Base-by-base conservation (phyloP, 1,284 basidiomycete genomes). In the Moesziomyces globuligerus region DNA sequence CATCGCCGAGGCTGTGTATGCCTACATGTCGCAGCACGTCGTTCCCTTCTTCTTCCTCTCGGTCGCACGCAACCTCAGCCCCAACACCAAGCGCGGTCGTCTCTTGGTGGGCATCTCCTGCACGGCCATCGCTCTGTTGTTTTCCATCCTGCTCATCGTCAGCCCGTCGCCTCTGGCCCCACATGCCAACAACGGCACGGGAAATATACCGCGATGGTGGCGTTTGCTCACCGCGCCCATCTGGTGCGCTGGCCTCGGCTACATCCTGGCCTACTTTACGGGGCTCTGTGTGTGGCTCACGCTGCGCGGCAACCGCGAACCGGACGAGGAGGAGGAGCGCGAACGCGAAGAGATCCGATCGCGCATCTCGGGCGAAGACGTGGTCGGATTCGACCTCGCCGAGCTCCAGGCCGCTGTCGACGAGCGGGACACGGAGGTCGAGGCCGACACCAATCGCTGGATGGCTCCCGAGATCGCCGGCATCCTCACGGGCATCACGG, bases 201-300 rank as follows among this genome's bases (percentile, higher is more conserved):
- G 53, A 29, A 28, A 56, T 15, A 56, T 77, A 5, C 21, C 39
- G 11, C 51, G 75, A 32, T 75, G 72, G 75, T 75, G 62, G 58
- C 66, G 72, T 13, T 36, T 77, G 3, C 23, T 71, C 5, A 67
- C 66, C 4, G 55, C 57, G 15, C 75, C 75, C 26, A 46, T 77
- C 32, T 77, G 75, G 75, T 56, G 54, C 38, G 70, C 70, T 1
- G 73, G 72, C n/a, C 21, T 77, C 20, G 75, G 75, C 34, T 77
- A 72, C 50, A 53, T 65, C 15, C 49, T 77, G 3, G 75, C 75
- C 38, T 74, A 72, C 29, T 70, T 66, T 25, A 77, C 75, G 0
- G 75, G 75, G 10, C 67, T 77, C 11, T 77, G 75, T 39, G 73
- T 77, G 3, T 77, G 75, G 75, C 61, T 77, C 17, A 77, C 64